Conservation (phyloP, 495 filamentous ascomycete genomes). For the Podospora sp. region DNA sequence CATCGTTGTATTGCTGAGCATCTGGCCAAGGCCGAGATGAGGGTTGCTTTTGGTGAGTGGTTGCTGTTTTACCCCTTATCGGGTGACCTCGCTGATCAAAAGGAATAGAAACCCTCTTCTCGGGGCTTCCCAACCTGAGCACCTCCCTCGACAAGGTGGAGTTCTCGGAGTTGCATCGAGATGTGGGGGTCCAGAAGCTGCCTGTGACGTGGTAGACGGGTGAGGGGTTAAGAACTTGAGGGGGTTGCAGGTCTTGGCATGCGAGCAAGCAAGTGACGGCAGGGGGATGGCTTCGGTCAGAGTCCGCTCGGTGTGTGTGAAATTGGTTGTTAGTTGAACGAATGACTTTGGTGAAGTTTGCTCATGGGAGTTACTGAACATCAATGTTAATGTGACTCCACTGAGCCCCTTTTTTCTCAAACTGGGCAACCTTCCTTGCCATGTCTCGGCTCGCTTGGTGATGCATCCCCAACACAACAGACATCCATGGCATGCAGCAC, state of each 20-base stretch:
- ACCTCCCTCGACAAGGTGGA: constrained; percentile 45
- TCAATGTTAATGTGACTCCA: no score
- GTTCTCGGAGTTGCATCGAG: constrained; percentile 37
- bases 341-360: background rate
- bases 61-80: no score
- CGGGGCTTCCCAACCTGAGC: constrained; percentile 35
- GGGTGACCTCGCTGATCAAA: no score
- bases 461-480: background rate
- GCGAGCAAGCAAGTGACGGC: background rate
- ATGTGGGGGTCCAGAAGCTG: constrained; percentile 45
- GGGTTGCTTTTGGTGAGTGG: constrained; percentile 43
- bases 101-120: constrained; percentile 38
- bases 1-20: constrained; percentile 51
- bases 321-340: background rate
- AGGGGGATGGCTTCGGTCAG: no score
- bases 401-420: no score
- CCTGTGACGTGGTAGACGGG: constrained; percentile 33
- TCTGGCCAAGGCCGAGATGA: constrained; percentile 44
- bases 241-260: background rate
- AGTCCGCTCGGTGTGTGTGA: background rate
- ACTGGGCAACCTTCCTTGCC: background rate
- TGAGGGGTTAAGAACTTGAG: background rate
- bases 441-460: background rate
- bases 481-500: background rate
- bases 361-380: background rate